Evolutionary conservation across 352 stramenopile genomes (phyloP).

Genomic region (Phytopythium mirpurense): DNA sequence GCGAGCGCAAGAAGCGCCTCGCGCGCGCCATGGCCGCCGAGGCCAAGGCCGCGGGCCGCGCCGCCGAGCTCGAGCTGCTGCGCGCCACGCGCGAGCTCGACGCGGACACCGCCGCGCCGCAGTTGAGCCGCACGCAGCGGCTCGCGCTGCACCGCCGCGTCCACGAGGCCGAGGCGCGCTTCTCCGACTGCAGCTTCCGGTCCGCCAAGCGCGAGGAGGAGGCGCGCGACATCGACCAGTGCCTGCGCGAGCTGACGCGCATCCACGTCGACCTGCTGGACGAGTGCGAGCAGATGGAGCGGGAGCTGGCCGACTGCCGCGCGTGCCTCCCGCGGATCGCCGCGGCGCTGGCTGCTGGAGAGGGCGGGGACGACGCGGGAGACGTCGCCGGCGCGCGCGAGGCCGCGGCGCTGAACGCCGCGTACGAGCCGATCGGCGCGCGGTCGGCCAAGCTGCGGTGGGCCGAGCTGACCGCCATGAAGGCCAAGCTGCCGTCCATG

Average conservation of each 20-base stretch:
- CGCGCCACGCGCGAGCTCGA: constrained; percentile 39
- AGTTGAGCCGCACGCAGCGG: constrained; percentile 32
- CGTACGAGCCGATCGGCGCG: constrained; percentile 46
- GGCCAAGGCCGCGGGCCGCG: constrained; percentile 35
- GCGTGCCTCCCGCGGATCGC: constrained; percentile 44
- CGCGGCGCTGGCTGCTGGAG: constrained; percentile 23
- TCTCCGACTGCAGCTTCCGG: constrained; percentile 65
- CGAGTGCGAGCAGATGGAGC: constrained; percentile 57
- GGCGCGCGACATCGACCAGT: constrained; percentile 55
- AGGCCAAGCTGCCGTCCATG: constrained; percentile 69
- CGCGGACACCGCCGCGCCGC: constrained; percentile 30
- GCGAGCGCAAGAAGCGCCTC: constrained; percentile 59
- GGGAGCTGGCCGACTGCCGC: constrained; percentile 43
- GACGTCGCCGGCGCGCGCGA: constrained; percentile 51
- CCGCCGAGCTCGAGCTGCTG: constrained; percentile 49
- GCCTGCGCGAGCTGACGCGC: constrained; percentile 56
- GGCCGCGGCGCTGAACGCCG: constrained; percentile 48
- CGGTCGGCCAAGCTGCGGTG: constrained; percentile 61
- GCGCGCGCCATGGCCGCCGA: constrained; percentile 39
- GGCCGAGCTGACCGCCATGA: constrained; percentile 70
- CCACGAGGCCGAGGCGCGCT: constrained; percentile 27
- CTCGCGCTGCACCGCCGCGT: constrained; percentile 30
- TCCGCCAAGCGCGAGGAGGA: constrained; percentile 72
- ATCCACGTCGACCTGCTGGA: constrained; percentile 61
- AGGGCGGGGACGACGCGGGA: constrained; percentile 14